Percentiles rank a stretch among this genome's conserved stretches.
Evolutionary conservation across 1,284 basidiomycete species (phyloP).

Genomic region (Cutaneotrichosporon daszewskae): DNA sequence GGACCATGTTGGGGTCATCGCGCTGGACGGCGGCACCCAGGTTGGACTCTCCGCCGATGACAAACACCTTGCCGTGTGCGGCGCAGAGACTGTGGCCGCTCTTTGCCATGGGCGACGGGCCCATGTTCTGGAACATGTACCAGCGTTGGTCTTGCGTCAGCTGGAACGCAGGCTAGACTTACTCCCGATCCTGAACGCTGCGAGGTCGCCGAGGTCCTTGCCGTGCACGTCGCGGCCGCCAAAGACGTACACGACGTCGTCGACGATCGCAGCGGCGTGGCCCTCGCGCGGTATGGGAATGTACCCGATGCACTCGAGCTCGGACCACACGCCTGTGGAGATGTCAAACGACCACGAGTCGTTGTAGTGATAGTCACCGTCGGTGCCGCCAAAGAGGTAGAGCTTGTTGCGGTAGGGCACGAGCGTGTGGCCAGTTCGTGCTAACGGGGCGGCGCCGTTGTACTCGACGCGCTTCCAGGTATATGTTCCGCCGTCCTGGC

Average conservation of each 20-base stretch:
- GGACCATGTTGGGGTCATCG: conserved; percentile 77
- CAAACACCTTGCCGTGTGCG: conserved; percentile 79
- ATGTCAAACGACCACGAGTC: conserved; percentile 97
- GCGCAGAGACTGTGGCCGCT: conserved; percentile 95
- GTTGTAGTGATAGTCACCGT: conserved; percentile 98
- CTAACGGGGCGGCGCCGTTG: conserved; percentile 12
- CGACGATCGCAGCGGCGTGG: conserved; percentile 91
- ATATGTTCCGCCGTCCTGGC: conserved; percentile 45
- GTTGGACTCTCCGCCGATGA: conserved; percentile 85
- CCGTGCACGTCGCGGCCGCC: conserved; percentile 96
- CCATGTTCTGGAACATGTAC: conserved; percentile 99
- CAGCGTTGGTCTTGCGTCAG: conserved; percentile 67
- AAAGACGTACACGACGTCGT: conserved; percentile 97
- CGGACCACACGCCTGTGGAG: conserved; percentile 75
- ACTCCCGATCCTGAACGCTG: conserved; percentile 95
- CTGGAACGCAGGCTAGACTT: conserved; percentile 55
- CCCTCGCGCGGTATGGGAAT: conserved; percentile 95
- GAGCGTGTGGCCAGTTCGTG: conserved; percentile 88
- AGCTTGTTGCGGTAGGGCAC: conserved; percentile 81
- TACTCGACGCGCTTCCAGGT: conserved; percentile 58
- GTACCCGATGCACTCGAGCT: conserved; percentile 94
- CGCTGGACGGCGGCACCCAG: conserved; percentile 50
- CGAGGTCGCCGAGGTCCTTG: conserved; percentile 89
- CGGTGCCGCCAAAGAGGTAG: conserved; percentile 95
- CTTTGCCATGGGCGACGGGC: conserved; percentile 80